Evolutionary conservation across 139 green algal genomes (phyloP).

Genomic region (Pseudopediastrum boryanum): DNA sequence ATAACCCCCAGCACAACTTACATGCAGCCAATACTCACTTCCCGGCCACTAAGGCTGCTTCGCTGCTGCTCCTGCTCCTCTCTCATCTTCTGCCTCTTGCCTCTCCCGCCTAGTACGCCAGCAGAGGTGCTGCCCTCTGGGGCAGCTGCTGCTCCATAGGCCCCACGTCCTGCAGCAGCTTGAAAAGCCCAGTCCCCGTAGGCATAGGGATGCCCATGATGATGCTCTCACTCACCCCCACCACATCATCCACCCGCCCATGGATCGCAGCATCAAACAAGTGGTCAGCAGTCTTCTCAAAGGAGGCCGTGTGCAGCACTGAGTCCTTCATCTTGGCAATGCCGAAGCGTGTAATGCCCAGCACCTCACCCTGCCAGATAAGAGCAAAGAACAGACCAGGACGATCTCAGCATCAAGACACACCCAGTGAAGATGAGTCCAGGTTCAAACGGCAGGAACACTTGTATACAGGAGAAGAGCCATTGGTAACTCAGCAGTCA

Average conservation of each 20-base stretch:
- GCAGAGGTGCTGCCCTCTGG: background rate
- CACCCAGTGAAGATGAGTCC: no score
- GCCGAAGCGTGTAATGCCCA: slow-evolving; percentile 98
- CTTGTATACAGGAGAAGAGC: no score
- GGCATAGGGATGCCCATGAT: slow-evolving; percentile 99
- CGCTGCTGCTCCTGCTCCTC: no score
- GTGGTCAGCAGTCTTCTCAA: slow-evolving; percentile 99
- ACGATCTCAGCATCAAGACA: no score
- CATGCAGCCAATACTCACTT: no score
- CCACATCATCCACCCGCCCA: slow-evolving; percentile 59
- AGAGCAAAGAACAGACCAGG: no score
- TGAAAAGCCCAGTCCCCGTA: slow-evolving; percentile 93
- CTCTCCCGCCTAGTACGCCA: slow-evolving; percentile 5
- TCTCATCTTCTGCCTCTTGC: no score
- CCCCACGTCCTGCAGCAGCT: slow-evolving; percentile 56
- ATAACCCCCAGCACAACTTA: no score
- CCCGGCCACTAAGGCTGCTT: no score
- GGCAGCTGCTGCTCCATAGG: background rate
- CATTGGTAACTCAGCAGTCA: no score
- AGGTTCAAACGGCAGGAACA: no score
- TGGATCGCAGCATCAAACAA: slow-evolving; percentile 97
- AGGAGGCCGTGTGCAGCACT: slow-evolving; percentile 97
- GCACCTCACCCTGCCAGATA: slow-evolving; percentile 86
- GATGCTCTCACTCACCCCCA: slow-evolving; percentile 94
- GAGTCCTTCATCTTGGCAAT: slow-evolving; percentile 99